These are phyloP conservation scores for Protomyces pachydermus DNA, from an alignment of 1,139 yeast genomes.

Conservation along the genomic window DNA sequence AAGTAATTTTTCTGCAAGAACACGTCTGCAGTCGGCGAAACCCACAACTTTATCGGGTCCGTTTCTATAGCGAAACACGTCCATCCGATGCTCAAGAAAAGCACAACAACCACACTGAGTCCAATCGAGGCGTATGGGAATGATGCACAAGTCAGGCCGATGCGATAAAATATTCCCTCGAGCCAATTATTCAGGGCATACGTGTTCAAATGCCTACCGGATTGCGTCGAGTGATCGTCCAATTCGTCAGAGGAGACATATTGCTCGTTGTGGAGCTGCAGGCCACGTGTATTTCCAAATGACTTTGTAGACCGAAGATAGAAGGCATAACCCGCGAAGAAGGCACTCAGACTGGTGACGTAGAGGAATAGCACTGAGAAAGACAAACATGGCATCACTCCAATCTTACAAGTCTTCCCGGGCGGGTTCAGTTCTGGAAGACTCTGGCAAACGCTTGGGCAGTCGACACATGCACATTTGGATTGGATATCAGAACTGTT, in stretches of 20 bases:
- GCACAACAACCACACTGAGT: conserved; percentile 45
- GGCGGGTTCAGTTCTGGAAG: conserved; percentile 46
- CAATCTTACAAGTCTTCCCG: conserved; percentile 51
- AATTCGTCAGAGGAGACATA: background rate
- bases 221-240: background rate
- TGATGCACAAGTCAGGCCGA: conserved; percentile 55
- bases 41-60: conserved; percentile 84
- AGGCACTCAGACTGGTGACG: conserved; percentile 44
- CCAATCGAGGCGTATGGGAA: conserved; percentile 56
- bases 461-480: conserved; percentile 87
- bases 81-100: conserved; percentile 53
- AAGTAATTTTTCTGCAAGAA: conserved; percentile 62
- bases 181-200: conserved; percentile 47
- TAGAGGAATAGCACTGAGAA: conserved; percentile 56
- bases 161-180: conserved; percentile 46
- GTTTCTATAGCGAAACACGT: conserved; percentile 58
- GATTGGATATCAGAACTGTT: conserved; percentile 53
- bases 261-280: background rate
- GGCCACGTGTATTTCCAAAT: background rate
- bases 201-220: conserved; percentile 33
- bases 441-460: conserved; percentile 71
- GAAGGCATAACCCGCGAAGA: conserved; percentile 40
- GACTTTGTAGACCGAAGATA: background rate
- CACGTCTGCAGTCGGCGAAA: conserved; percentile 71
- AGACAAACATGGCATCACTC: conserved; percentile 67